Evolutionary conservation across 345 rosid species (phyloP), one percentile per base, ranked within the genome.

Genomic region (Sisymbrium altissimum): DNA sequence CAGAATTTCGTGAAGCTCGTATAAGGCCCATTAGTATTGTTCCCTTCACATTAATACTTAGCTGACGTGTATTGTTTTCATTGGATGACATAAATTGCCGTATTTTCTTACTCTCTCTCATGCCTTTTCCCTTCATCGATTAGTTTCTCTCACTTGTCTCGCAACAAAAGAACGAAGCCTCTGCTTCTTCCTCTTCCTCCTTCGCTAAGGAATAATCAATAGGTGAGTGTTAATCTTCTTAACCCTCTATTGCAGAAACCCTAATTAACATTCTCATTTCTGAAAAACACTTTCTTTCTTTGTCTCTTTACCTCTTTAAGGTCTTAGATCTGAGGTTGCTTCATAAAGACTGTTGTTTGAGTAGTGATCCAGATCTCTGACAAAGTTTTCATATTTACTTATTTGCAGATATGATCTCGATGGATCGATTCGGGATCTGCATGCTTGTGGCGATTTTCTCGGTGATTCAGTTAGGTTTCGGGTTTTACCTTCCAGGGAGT

Each of bases 401-500:
- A 40, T 65, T 52, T 23, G 19, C 33, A 79, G 79, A 72, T 35
- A 77, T 63, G 59, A 61, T 70, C 52, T 79, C 61, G 62, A 73
- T 84, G 64, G 66, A 65, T 73, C 78, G 72, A 56, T 17, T 66
- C 62, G 76, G 77, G 86, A 83, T 91, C 86, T 89, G 86, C 83
- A 78, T 81, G 21, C 41, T 84, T 71, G 71, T 72, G 21, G 67
- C 72, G 32, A 29, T 86, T 52, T 52, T 56, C 49, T 19, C 79
- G 59, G 50, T 81, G 19, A 64, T 87, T 60, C 85, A 81, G 74
- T 79, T 75, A n/a, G 80, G 83, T 17, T 46, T 40, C 62, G 93
- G 88, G 48, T 91, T 81, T 77, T 91, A 91, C 75, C 85, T 89
- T 52, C 96, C 96, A 1, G 93, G 97, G 25, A 91, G 97, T 45